These are phyloP conservation scores for Artemisia argyi DNA, from an alignment of 129 eudicot species.

Conservation along the genomic window DNA sequence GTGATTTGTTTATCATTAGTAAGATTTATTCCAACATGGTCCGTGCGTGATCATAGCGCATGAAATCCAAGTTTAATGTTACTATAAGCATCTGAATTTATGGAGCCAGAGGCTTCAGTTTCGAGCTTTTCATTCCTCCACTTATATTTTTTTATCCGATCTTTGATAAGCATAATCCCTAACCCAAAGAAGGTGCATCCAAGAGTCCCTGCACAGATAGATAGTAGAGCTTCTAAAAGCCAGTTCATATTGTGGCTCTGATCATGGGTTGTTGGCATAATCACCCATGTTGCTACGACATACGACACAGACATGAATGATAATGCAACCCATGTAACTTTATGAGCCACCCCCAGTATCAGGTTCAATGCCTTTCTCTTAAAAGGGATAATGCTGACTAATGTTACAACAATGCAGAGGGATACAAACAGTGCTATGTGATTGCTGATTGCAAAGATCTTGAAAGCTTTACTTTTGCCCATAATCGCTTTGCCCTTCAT, in stretches of 20 bases:
- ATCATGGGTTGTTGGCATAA: constrained; percentile 9
- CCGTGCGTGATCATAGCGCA: not conserved
- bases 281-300: constrained; percentile 21
- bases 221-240: not conserved
- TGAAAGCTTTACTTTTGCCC: constrained; percentile 28
- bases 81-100: constrained; percentile 19
- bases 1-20: no score
- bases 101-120: not conserved
- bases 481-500: constrained; percentile 16
- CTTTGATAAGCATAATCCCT: not conserved
- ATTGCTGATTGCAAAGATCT: constrained; percentile 33
- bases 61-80: constrained; percentile 2
- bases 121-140: not conserved
- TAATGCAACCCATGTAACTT: constrained; percentile 38
- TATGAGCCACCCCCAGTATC: constrained; percentile 13
- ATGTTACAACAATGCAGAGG: constrained; percentile 30
- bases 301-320: constrained; percentile 18
- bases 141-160: not conserved
- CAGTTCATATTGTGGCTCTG: not conserved
- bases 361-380: constrained; percentile 28
- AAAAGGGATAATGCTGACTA: constrained; percentile 42
- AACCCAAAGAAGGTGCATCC: constrained; percentile 4
- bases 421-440: constrained; percentile 37
- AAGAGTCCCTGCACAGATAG: constrained; percentile 16
- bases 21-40: no score